These are phyloP conservation scores for Marsdenia floribunda DNA, from an alignment of 257 asterid genomes.

Conservation along the genomic window DNA sequence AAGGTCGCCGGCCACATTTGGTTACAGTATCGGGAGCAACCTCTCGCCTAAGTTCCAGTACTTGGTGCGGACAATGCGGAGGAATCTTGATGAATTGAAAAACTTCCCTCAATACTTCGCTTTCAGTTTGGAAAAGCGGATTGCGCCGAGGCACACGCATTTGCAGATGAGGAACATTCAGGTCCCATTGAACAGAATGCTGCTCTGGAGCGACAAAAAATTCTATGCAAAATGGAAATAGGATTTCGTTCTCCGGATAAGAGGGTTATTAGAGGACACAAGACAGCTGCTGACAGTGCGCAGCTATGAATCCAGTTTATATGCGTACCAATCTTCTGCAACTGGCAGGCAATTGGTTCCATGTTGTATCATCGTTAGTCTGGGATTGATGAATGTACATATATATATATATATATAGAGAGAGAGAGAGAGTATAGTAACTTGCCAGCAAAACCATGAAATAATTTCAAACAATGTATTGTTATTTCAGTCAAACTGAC, in stretches of 20 bases:
- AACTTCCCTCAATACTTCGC: conserved; percentile 34
- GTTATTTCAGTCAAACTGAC: not conserved
- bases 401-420: not conserved
- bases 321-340: not conserved
- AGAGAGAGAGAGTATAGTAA: not conserved
- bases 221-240: conserved; percentile 36
- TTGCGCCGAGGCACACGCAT: conserved; percentile 32
- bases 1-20: conserved; percentile 35
- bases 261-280: no score
- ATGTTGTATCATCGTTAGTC: no score
- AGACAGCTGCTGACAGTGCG: not conserved
- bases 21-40: conserved; percentile 26
- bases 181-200: conserved; percentile 24
- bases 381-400: no score
- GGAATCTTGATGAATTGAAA: conserved; percentile 22
- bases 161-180: conserved; percentile 22
- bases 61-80: conserved; percentile 24
- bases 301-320: not conserved
- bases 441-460: not conserved
- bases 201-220: conserved; percentile 27
- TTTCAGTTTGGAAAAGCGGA: conserved; percentile 30
- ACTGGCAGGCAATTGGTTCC: not conserved
- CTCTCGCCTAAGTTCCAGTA: conserved; percentile 29
- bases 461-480: not conserved
- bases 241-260: not conserved